phyloP scores from a whole-genome alignment of 2,329 filamentous ascomycete genomes.

The Claviceps purpurea region DNA sequence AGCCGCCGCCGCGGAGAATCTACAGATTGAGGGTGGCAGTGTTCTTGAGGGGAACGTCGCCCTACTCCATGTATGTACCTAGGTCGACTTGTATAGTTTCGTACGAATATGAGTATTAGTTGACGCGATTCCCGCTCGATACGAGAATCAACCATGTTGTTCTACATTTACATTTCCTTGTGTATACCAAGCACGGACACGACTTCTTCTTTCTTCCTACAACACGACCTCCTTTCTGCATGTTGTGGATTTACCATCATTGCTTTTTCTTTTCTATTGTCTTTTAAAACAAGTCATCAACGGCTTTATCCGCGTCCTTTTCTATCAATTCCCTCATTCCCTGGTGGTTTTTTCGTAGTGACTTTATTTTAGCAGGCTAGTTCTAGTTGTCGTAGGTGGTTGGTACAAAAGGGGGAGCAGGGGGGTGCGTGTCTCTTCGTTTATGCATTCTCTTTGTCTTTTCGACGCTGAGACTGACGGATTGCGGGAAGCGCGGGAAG shows the following conservation, averaged over 20 bases:
- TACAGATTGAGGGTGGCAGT: background rate
- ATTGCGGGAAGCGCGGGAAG: background rate
- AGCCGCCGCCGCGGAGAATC: background rate
- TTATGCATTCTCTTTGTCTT: background rate
- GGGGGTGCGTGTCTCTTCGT: too few relatives aligned
- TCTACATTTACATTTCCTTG: background rate
- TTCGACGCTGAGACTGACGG: background rate
- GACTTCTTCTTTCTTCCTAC: background rate
- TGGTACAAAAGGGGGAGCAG: too few relatives aligned
- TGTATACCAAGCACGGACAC: background rate
- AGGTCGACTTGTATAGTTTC: too few relatives aligned
- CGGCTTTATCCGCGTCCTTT: constrained; percentile 83
- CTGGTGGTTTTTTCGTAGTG: constrained; percentile 29
- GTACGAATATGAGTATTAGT: background rate
- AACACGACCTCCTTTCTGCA: background rate
- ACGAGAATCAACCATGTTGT: background rate
- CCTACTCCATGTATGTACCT: too few relatives aligned
- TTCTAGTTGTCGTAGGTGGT: background rate
- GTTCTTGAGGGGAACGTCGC: too few relatives aligned
- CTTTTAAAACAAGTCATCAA: constrained; percentile 64
- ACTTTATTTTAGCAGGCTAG: constrained; percentile 11
- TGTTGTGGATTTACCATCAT: background rate
- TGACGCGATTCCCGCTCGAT: background rate
- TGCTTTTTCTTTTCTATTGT: background rate
- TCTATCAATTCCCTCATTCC: constrained; percentile 92